Evolutionary conservation across 805 yeast species (phyloP).

Genomic region (Starmerella roubikii): DNA sequence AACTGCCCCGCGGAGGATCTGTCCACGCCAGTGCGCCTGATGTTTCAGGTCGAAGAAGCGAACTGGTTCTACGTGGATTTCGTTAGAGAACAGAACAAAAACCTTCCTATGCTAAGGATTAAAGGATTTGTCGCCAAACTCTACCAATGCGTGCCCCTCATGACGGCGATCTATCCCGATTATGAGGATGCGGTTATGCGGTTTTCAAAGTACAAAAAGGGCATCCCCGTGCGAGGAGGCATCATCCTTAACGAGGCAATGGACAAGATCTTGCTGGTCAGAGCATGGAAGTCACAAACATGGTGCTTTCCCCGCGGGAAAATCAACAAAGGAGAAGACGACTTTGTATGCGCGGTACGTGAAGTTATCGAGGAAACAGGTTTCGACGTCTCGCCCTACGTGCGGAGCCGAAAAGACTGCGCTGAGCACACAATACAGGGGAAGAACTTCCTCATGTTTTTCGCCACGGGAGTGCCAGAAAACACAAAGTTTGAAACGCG

Average conservation of each 20-base stretch:
- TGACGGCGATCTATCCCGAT: slow-evolving; percentile 24
- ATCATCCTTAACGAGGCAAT: slow-evolving; percentile 64
- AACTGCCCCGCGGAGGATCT: slow-evolving; percentile 89
- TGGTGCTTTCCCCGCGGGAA: slow-evolving; percentile 98
- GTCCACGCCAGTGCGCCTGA: slow-evolving; percentile 62
- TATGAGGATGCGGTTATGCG: slow-evolving; percentile 51
- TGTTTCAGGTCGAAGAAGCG: slow-evolving; percentile 94
- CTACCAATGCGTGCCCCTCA: slow-evolving; percentile 60
- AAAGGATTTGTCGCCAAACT: slow-evolving; percentile 58
- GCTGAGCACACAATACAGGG: slow-evolving; percentile 72
- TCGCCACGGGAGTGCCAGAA: slow-evolving; percentile 67
- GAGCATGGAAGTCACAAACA: slow-evolving; percentile 62
- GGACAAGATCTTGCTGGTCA: slow-evolving; percentile 62
- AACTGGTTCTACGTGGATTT: slow-evolving; percentile 95
- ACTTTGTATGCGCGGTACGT: slow-evolving; percentile 75
- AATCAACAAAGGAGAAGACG: slow-evolving; percentile 84
- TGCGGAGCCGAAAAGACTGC: slow-evolving; percentile 50
- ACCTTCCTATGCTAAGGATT: slow-evolving; percentile 64
- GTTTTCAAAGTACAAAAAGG: slow-evolving; percentile 73
- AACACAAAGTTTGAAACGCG: slow-evolving; percentile 60
- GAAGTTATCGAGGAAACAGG: slow-evolving; percentile 93
- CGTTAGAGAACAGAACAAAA: slow-evolving; percentile 54
- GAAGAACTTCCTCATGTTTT: slow-evolving; percentile 71
- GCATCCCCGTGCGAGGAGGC: slow-evolving; percentile 93
- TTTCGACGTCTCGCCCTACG: slow-evolving; percentile 56